Percentiles rank a stretch among this genome's conserved stretches.
Conservation (phyloP, 2,329 filamentous ascomycete species). For the Geosmithia putterillii region DNA sequence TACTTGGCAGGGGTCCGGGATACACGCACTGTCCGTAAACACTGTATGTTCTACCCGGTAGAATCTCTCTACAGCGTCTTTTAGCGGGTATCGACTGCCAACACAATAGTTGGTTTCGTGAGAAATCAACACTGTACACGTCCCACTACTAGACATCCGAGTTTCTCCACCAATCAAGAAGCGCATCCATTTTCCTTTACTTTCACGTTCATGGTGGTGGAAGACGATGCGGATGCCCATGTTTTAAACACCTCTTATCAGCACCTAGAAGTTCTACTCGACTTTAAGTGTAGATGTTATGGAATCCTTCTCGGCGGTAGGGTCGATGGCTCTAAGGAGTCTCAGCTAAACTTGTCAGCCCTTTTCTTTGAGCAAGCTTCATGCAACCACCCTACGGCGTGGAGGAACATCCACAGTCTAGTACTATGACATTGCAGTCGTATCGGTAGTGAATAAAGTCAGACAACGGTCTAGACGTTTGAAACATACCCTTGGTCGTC, state of each 20-base stretch:
- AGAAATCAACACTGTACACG: background rate
- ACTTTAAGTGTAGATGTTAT: no score
- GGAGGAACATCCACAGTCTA: no score
- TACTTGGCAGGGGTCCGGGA: background rate
- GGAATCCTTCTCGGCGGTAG: no score
- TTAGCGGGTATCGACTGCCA: no score
- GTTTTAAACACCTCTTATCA: background rate
- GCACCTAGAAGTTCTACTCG: no score
- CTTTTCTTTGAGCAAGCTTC: no score
- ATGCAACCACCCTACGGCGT: no score
- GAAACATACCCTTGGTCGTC: background rate
- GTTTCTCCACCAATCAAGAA: background rate
- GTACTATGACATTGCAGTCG: no score
- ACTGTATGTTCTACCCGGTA: background rate
- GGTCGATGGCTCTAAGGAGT: no score
- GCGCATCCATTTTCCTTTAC: no score
- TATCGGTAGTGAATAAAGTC: no score
- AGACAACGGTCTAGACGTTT: background rate
- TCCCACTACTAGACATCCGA: background rate
- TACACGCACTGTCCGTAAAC: background rate
- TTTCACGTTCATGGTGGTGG: background rate
- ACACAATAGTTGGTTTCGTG: background rate
- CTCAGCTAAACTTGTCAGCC: no score
- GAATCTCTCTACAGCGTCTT: background rate
- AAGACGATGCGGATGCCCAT: background rate